phyloP scores from a whole-genome alignment of 768 basidiomycete species.

The Jaapia argillacea region DNA sequence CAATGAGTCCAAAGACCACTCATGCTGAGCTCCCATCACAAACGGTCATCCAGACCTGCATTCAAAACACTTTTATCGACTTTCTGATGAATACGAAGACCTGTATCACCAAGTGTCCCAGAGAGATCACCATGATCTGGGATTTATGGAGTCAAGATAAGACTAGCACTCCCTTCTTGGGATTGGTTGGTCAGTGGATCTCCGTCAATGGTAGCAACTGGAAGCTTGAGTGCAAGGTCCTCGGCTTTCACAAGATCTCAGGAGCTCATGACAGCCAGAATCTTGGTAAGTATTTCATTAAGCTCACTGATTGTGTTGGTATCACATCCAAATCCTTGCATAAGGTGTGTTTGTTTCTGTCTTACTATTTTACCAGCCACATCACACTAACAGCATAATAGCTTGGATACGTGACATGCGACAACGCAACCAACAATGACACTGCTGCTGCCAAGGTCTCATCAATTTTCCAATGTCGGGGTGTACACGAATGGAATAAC shows the following conservation, averaged over 20 bases:
- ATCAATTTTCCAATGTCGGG: no score
- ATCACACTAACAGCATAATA: no score
- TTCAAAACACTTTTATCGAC: slow-evolving; percentile 2
- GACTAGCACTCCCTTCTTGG: slow-evolving; percentile 15
- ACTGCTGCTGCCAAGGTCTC: no score
- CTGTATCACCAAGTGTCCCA: neutral
- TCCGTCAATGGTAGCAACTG: slow-evolving; percentile 12
- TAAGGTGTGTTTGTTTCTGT: slow-evolving; percentile 15
- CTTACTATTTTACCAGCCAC: neutral
- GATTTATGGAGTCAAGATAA: slow-evolving; percentile 13
- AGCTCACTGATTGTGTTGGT: slow-evolving; percentile 15
- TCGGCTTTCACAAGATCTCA: slow-evolving; percentile 13
- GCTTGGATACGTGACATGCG: no score
- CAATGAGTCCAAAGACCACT: no score
- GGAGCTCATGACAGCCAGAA: slow-evolving; percentile 19
- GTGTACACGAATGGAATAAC: no score
- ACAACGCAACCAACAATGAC: no score
- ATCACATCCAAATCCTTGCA: slow-evolving; percentile 9
- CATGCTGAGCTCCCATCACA: no score
- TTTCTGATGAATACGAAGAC: neutral
- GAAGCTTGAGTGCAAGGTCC: slow-evolving; percentile 12
- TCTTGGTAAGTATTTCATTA: slow-evolving; percentile 16
- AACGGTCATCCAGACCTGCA: no score
- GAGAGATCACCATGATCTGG: slow-evolving; percentile 7
- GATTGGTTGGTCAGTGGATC: slow-evolving; percentile 14